Conservation (phyloP, 305 asterid species). For the Fraxinus xanthoxyloides region DNA sequence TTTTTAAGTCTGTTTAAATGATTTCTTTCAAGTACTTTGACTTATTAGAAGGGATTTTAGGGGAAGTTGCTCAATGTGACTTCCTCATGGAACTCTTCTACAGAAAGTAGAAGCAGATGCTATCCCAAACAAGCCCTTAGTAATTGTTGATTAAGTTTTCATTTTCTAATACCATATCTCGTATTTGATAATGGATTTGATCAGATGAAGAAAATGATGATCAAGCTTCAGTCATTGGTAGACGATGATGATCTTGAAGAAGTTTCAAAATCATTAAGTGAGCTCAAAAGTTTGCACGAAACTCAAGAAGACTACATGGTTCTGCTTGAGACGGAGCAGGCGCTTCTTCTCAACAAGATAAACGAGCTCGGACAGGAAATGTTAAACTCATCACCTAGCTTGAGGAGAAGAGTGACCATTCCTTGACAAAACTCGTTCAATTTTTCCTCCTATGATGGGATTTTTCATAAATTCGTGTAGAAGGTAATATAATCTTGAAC, state of each 20-base stretch:
- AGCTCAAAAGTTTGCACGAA: slow-evolving; percentile 74
- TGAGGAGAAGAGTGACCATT: slow-evolving; percentile 49
- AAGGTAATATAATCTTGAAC: slow-evolving; percentile 1
- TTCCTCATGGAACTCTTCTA: too few species aligned
- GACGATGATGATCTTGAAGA: slow-evolving; percentile 61
- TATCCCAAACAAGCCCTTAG: neutral
- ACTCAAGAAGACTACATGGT: slow-evolving; percentile 63
- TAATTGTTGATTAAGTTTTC: neutral
- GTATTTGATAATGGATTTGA: slow-evolving; percentile 13
- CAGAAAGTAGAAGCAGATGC: too few species aligned
- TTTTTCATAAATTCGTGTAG: slow-evolving; percentile 11
- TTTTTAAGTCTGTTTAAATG: neutral
- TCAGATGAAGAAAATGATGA: slow-evolving; percentile 76
- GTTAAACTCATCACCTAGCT: slow-evolving; percentile 54
- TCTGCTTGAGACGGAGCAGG: slow-evolving; percentile 82
- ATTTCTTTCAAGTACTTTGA: too few species aligned
- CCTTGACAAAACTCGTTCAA: slow-evolving; percentile 28
- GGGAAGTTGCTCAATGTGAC: too few species aligned
- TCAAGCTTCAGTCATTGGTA: slow-evolving; percentile 61
- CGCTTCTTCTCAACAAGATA: slow-evolving; percentile 66
- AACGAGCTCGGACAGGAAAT: slow-evolving; percentile 90
- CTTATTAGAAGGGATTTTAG: too few species aligned
- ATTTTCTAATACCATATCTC: neutral
- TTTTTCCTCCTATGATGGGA: neutral
- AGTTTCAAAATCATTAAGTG: slow-evolving; percentile 52